These are phyloP conservation scores for Dendrostoma leiphaemia DNA, from an alignment of 2,329 filamentous ascomycete genomes.

Conservation along the genomic window DNA sequence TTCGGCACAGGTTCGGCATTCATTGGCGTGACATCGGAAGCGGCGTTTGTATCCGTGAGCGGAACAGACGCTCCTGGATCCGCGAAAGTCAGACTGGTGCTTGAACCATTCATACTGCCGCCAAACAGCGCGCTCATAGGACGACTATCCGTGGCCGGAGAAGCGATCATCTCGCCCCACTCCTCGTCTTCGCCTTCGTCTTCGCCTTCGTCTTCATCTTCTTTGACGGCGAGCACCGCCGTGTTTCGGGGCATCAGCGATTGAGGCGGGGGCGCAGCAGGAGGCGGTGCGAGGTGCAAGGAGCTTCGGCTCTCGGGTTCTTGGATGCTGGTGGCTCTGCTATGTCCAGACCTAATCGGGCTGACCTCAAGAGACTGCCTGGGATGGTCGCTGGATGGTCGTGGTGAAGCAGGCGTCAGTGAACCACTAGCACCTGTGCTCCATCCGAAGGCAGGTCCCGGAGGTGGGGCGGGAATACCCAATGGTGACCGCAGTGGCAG, in stretches of 20 bases:
- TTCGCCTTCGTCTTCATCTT: constrained; percentile 29
- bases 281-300: constrained; percentile 3
- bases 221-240: neutral
- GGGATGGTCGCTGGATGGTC: constrained; percentile 7
- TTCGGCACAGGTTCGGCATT: neutral
- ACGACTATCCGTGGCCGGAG: constrained; percentile 26
- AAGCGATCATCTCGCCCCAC: constrained; percentile 60
- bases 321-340: neutral
- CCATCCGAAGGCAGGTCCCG: constrained; percentile 15
- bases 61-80: neutral
- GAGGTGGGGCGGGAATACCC: constrained; percentile 15
- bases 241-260: neutral
- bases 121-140: constrained; percentile 10
- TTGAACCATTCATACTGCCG: neutral
- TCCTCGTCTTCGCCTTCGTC: constrained; percentile 59
- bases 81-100: neutral
- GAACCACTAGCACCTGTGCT: constrained; percentile 10
- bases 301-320: constrained; percentile 10
- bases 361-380: constrained; percentile 12
- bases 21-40: neutral
- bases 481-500: constrained; percentile 15
- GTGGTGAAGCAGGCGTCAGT: constrained; percentile 13
- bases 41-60: neutral
- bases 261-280: neutral
- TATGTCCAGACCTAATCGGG: neutral